phyloP scores from a whole-genome alignment of 495 filamentous ascomycete genomes.

The Tuber indicum region DNA sequence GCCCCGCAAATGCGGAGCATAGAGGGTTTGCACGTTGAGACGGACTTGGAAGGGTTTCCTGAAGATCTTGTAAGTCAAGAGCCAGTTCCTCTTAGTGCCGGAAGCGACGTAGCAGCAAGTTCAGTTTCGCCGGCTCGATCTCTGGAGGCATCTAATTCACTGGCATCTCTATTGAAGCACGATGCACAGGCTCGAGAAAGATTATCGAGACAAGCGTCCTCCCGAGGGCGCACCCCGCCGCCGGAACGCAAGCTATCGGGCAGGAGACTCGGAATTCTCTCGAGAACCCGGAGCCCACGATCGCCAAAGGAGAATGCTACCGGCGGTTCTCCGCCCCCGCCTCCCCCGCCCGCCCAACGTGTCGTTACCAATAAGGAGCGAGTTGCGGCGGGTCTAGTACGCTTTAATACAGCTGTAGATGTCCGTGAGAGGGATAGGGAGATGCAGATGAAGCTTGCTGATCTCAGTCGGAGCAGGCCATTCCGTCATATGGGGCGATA shows the following conservation, averaged over 20 bases:
- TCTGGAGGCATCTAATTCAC: conserved; percentile 38
- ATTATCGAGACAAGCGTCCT: conserved; percentile 1
- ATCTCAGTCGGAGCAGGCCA: conserved; percentile 32
- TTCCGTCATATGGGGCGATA: conserved; percentile 24
- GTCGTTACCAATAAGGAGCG: conserved; percentile 35
- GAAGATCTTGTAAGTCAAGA: conserved; percentile 26
- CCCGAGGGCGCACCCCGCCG: background rate
- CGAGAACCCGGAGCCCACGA: background rate
- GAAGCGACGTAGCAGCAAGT: conserved; percentile 29
- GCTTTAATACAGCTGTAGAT: conserved; percentile 41
- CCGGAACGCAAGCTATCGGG: background rate
- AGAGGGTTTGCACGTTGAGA: conserved; percentile 21
- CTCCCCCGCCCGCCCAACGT: conserved; percentile 10
- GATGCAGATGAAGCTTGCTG: conserved; percentile 37
- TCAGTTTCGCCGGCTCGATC: conserved; percentile 32
- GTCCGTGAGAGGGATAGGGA: conserved; percentile 32
- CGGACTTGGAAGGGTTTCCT: conserved; percentile 14
- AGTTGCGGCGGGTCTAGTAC: conserved; percentile 35
- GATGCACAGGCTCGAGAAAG: conserved; percentile 30
- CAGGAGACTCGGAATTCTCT: background rate
- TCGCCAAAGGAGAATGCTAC: conserved; percentile 12
- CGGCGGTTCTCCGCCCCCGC: background rate
- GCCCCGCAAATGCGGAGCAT: conserved; percentile 6
- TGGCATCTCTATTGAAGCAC: conserved; percentile 41
- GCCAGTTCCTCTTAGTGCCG: conserved; percentile 19